Evolutionary conservation across 2,329 filamentous ascomycete genomes (phyloP).

Genomic region (Cadophora malorum): DNA sequence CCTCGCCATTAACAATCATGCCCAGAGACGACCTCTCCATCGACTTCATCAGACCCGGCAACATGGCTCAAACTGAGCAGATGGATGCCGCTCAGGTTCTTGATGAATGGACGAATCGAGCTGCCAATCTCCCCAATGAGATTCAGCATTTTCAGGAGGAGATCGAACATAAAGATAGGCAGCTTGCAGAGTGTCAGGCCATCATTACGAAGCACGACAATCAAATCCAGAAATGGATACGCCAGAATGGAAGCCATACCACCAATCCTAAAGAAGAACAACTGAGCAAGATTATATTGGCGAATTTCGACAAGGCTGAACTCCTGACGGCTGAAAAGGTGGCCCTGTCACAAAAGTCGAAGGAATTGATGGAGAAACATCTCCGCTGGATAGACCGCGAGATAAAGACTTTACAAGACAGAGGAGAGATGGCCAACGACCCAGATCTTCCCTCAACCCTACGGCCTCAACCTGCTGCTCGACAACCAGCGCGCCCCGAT

Average conservation of each 20-base stretch:
- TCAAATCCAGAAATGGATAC: slow-evolving; percentile 83
- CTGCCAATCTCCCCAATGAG: slow-evolving; percentile 81
- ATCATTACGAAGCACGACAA: slow-evolving; percentile 75
- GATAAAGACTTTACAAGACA: slow-evolving; percentile 66
- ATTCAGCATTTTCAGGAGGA: slow-evolving; percentile 85
- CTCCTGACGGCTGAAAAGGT: slow-evolving; percentile 78
- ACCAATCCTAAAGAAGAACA: slow-evolving; percentile 77
- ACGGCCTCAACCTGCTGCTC: slow-evolving; percentile 61
- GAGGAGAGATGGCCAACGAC: slow-evolving; percentile 56
- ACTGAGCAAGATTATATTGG: slow-evolving; percentile 68
- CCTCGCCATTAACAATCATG: slow-evolving; percentile 65
- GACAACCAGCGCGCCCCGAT: slow-evolving; percentile 40
- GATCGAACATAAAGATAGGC: slow-evolving; percentile 78
- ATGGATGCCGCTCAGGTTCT: slow-evolving; percentile 72
- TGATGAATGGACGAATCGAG: slow-evolving; percentile 78
- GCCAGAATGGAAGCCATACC: slow-evolving; percentile 74
- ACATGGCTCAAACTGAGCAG: slow-evolving; percentile 64
- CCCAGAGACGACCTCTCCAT: slow-evolving; percentile 76
- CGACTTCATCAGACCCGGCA: slow-evolving; percentile 61
- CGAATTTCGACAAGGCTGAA: slow-evolving; percentile 73
- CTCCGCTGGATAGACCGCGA: slow-evolving; percentile 66
- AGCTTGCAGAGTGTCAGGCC: slow-evolving; percentile 71
- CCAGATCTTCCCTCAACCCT: slow-evolving; percentile 68
- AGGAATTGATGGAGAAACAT: slow-evolving; percentile 66
- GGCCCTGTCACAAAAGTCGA: slow-evolving; percentile 68